Percentiles rank a stretch among this genome's conserved stretches.
Conservation (phyloP, 176 grass and related monocot genomes). For the Eragrostis nindensis region DNA sequence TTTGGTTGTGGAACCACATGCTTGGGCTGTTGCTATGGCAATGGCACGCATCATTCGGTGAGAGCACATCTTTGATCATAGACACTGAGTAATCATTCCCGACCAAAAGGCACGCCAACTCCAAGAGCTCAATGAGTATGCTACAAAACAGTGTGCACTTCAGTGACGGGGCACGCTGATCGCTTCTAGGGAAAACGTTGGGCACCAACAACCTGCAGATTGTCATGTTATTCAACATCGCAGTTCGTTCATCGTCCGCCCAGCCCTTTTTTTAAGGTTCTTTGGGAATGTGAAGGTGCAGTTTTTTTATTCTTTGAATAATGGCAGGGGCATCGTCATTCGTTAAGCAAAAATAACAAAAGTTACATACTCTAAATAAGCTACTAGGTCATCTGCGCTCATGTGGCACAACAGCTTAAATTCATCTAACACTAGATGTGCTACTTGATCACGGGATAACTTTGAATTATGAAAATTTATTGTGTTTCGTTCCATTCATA, state of each 20-base stretch:
- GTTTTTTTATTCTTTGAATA: not conserved
- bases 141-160: not conserved
- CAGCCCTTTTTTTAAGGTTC: not conserved
- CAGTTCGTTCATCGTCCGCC: not conserved
- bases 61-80: conserved; percentile 19
- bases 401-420: too few relatives aligned
- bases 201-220: not conserved
- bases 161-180: too few relatives aligned
- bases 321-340: too few relatives aligned
- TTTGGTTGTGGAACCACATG: not conserved
- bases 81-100: conserved; percentile 10
- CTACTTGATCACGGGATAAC: too few relatives aligned
- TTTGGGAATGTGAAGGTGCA: not conserved
- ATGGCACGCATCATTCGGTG: conserved; percentile 17
- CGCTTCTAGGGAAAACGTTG: not conserved
- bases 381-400: too few relatives aligned
- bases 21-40: not conserved
- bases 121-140: too few relatives aligned
- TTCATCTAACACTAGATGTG: too few relatives aligned
- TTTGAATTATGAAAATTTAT: too few relatives aligned
- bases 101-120: conserved; percentile 23
- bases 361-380: too few relatives aligned
- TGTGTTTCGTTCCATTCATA: too few relatives aligned
- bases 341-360: too few relatives aligned
- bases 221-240: not conserved